Evolutionary conservation across 164 flowering plant genomes (phyloP).

Genomic region (Platanus orientalis): DNA sequence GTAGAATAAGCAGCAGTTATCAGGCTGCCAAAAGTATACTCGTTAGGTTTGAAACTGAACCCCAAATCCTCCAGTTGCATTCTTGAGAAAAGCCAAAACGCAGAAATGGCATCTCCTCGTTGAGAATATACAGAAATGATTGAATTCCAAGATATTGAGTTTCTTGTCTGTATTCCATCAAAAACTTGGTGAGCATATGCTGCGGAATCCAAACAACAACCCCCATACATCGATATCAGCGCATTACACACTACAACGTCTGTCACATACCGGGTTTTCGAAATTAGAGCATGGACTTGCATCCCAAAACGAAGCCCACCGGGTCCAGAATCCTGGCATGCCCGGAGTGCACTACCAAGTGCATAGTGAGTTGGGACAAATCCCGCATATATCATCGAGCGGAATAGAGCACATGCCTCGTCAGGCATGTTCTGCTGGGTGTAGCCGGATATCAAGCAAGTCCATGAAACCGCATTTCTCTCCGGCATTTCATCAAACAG

Average conservation of each 20-base stretch:
- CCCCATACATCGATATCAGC: conserved; percentile 75
- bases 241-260: conserved; percentile 61
- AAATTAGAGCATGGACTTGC: conserved; percentile 66
- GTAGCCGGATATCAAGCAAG: conserved; percentile 72
- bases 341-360: conserved; percentile 61
- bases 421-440: conserved; percentile 35
- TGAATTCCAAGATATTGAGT: conserved; percentile 72
- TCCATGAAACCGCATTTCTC: conserved; percentile 67
- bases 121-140: conserved; percentile 71
- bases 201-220: conserved; percentile 25
- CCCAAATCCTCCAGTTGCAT: conserved; percentile 49
- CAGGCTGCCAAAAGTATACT: conserved; percentile 79
- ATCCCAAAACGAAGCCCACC: conserved; percentile 36
- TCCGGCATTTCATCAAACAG: conserved; percentile 74
- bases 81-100: conserved; percentile 45
- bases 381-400: conserved; percentile 48
- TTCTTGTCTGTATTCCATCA: conserved; percentile 45
- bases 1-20: conserved; percentile 44
- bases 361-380: conserved; percentile 48
- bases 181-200: conserved; percentile 48
- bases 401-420: conserved; percentile 48
- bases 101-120: conserved; percentile 44
- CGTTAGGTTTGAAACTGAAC: conserved; percentile 45
- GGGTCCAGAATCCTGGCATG: conserved; percentile 53
- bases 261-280: conserved; percentile 33